Evolutionary conservation across 1,139 yeast genomes (phyloP), one percentile per base, ranked within the genome.

Genomic region (Meyerozyma athensensis): DNA sequence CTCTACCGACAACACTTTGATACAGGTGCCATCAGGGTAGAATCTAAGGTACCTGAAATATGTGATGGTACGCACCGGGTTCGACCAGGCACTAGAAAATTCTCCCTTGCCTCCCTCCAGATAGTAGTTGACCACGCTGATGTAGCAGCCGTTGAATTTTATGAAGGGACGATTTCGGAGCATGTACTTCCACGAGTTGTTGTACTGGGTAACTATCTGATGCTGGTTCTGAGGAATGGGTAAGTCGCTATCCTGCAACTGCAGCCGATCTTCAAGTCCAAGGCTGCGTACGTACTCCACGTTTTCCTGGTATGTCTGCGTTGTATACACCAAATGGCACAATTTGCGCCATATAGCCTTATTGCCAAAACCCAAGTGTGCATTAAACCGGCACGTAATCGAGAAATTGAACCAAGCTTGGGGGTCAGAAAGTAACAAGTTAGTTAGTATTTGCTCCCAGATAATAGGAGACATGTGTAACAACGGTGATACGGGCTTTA

Each of bases 21-120:
- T 58, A 42, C 87, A 84, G 0, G 74, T 66, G 0, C 97, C 97
- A 51, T 86, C 85, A 0, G 82, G 81, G 52, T 74, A 86, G 53
- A 92, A 89, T 40, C 97, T 66, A 26, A 84, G 59, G 56, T 87
- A 92, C 43, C 98, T 67, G 57, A 86, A 92, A 54, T 90, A 92
- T 0, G 96, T 86, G 35, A 90, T 85, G 55, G 89, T 78, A 49
- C 86, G 77, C 14, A 86, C 76, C 0, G 97, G 96, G 42, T 79
- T 77, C 31, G 72, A 61, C 84, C 94, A 79, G n/a, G 86, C 73
- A 30, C 69, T 73, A 4, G 84, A 74, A 37, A 79, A 74, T 49
- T 78, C 86, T 7, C 72, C 74, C 38, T 77, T 71, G 1, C 84
- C 79, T 36, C 97, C 95, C 52, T 86, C 86, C 42, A 95, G 74